Percentiles rank a stretch among this genome's conserved stretches.
These are phyloP conservation scores for Thelephora terrestris DNA, from an alignment of 1,284 basidiomycete species.

Conservation along the genomic window DNA sequence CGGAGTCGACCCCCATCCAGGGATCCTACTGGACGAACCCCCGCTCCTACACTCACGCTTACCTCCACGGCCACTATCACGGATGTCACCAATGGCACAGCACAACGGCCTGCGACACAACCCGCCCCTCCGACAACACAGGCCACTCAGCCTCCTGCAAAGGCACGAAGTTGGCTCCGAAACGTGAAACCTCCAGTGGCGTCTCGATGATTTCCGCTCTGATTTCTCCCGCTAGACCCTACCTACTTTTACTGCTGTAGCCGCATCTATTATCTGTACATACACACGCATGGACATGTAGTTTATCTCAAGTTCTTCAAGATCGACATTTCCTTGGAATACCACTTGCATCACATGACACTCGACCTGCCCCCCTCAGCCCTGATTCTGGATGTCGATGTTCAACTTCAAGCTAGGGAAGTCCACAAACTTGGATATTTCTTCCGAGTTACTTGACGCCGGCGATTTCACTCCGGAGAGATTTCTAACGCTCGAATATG, in stretches of 20 bases:
- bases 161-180: not conserved
- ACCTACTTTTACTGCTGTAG: not conserved
- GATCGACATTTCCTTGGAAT: not conserved
- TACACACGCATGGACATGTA: too few relatives aligned
- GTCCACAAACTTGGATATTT: constrained; percentile 31
- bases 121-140: not conserved
- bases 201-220: too few relatives aligned
- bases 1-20: constrained; percentile 28
- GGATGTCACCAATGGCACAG: constrained; percentile 63
- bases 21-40: constrained; percentile 17
- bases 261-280: not conserved
- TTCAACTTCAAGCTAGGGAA: not conserved
- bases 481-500: constrained; percentile 37
- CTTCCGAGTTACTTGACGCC: constrained; percentile 42
- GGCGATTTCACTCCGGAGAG: constrained; percentile 46
- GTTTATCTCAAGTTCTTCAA: not conserved
- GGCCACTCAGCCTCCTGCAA: not conserved
- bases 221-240: not conserved
- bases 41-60: constrained; percentile 11
- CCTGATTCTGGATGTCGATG: not conserved
- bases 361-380: not conserved
- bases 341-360: not conserved
- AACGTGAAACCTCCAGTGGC: not conserved
- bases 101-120: not conserved
- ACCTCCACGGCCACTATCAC: constrained; percentile 32